These are phyloP conservation scores for Hyparrhenia diplandra DNA, from an alignment of 176 grass and related monocot genomes.

Conservation along the genomic window DNA sequence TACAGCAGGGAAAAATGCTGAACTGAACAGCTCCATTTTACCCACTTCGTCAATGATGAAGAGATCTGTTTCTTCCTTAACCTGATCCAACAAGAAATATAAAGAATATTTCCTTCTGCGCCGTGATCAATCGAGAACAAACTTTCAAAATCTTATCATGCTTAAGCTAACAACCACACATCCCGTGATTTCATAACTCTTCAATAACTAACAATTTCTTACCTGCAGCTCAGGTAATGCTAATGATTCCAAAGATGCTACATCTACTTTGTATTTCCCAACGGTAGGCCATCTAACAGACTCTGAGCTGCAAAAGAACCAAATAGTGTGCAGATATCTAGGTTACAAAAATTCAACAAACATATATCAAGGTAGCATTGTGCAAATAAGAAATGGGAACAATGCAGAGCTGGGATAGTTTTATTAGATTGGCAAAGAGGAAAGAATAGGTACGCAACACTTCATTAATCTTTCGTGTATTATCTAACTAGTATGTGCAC, in stretches of 20 bases:
- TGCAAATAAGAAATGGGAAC: neutral
- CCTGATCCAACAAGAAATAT: slow-evolving; percentile 50
- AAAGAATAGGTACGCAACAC: neutral
- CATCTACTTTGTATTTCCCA: slow-evolving; percentile 92
- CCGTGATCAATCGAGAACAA: neutral
- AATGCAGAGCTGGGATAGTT: neutral
- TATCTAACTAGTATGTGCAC: neutral
- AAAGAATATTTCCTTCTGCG: neutral
- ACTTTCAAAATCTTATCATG: neutral
- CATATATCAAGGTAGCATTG: neutral
- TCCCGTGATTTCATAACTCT: neutral
- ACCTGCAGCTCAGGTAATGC: slow-evolving; percentile 85
- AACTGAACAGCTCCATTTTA: slow-evolving; percentile 93
- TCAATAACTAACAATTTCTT: slow-evolving; percentile 12
- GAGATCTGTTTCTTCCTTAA: slow-evolving; percentile 73
- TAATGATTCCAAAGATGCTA: slow-evolving; percentile 74
- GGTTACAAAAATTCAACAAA: neutral
- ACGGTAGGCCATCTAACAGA: slow-evolving; percentile 79
- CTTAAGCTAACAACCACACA: neutral
- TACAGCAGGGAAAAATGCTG: slow-evolving; percentile 81
- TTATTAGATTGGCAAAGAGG: neutral
- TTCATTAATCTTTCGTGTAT: neutral
- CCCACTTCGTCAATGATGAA: slow-evolving; percentile 96
- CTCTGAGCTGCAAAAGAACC: slow-evolving; percentile 50
- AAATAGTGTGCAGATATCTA: neutral